These are phyloP conservation scores for Halophytophthora batemanensis DNA, from an alignment of 352 stramenopile genomes.

Conservation along the genomic window DNA sequence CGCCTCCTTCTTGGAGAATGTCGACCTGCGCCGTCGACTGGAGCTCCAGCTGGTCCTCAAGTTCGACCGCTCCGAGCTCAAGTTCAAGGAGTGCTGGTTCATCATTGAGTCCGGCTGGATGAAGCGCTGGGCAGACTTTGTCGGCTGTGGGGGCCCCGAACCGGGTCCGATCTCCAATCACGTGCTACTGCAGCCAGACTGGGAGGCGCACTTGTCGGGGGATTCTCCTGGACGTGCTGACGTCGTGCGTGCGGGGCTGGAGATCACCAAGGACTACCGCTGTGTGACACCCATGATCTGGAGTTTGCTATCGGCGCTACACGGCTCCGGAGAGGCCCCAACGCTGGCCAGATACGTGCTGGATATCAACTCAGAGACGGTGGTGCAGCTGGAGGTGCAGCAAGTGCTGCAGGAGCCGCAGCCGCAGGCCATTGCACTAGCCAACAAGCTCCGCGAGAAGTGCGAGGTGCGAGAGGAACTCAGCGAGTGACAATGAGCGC, in stretches of 20 bases:
- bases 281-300: slow-evolving; percentile 78
- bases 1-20: slow-evolving; percentile 44
- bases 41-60: slow-evolving; percentile 58
- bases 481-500: no score
- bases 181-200: slow-evolving; percentile 44
- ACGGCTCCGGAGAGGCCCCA: slow-evolving; percentile 45
- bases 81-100: slow-evolving; percentile 74
- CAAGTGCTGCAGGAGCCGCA: slow-evolving; percentile 25
- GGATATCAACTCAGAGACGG: slow-evolving; percentile 29
- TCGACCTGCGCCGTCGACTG: slow-evolving; percentile 44
- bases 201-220: slow-evolving; percentile 18
- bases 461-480: slow-evolving; percentile 18
- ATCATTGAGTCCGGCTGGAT: slow-evolving; percentile 62
- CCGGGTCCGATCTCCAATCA: slow-evolving; percentile 63
- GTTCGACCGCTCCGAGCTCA: slow-evolving; percentile 49
- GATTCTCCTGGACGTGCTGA: slow-evolving; percentile 37
- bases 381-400: slow-evolving; percentile 21
- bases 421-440: slow-evolving; percentile 31
- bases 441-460: slow-evolving; percentile 34
- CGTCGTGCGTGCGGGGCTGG: slow-evolving; percentile 34
- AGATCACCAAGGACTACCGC: slow-evolving; percentile 55
- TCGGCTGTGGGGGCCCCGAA: slow-evolving; percentile 33
- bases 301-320: slow-evolving; percentile 58
- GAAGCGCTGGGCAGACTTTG: slow-evolving; percentile 57
- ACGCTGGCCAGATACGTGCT: slow-evolving; percentile 32